Percentiles rank a stretch among this genome's conserved stretches.
Evolutionary conservation across 2,329 filamentous ascomycete genomes (phyloP).

Genomic region (Phialophora verrucosa): DNA sequence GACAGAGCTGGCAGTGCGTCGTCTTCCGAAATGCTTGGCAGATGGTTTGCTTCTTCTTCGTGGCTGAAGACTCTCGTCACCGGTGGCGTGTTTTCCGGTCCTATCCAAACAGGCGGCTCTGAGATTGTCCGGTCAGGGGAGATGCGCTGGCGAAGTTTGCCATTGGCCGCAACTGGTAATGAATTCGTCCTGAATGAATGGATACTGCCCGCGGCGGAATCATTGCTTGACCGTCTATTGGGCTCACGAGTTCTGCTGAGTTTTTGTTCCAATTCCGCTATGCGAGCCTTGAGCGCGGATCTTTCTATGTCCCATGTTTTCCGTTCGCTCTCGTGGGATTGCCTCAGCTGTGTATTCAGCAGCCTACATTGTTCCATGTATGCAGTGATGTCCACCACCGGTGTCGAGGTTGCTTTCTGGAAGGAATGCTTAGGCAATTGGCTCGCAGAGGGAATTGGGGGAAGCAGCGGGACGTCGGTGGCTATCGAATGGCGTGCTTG

Average conservation of each 20-base stretch:
- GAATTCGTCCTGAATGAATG: conserved; percentile 37
- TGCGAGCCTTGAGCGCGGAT: conserved; percentile 49
- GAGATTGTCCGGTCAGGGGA: conserved; percentile 26
- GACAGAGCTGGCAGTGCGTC: conserved; percentile 47
- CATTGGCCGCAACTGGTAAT: conserved; percentile 15
- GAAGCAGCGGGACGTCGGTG: conserved; percentile 44
- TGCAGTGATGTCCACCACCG: conserved; percentile 42
- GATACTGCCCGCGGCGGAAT: conserved; percentile 32
- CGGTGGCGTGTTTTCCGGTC: conserved; percentile 47
- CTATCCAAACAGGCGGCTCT: conserved; percentile 51
- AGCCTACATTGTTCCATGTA: conserved; percentile 52
- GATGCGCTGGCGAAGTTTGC: conserved; percentile 21
- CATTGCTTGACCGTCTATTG: conserved; percentile 39
- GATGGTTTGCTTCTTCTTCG: conserved; percentile 41
- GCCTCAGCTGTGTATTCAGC: conserved; percentile 50
- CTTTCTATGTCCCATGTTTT: conserved; percentile 53
- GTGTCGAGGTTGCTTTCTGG: conserved; percentile 34
- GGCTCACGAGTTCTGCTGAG: conserved; percentile 39
- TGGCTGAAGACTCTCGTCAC: conserved; percentile 52
- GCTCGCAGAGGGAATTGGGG: conserved; percentile 39
- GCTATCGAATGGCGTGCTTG: conserved; percentile 50
- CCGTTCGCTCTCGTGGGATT: conserved; percentile 51
- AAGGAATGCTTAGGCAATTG: conserved; percentile 36
- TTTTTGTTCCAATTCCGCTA: conserved; percentile 49
- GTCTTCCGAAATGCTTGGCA: conserved; percentile 44